These are phyloP conservation scores for Botrytis paeoniae DNA, from an alignment of 2,329 filamentous ascomycete species.

Conservation along the genomic window DNA sequence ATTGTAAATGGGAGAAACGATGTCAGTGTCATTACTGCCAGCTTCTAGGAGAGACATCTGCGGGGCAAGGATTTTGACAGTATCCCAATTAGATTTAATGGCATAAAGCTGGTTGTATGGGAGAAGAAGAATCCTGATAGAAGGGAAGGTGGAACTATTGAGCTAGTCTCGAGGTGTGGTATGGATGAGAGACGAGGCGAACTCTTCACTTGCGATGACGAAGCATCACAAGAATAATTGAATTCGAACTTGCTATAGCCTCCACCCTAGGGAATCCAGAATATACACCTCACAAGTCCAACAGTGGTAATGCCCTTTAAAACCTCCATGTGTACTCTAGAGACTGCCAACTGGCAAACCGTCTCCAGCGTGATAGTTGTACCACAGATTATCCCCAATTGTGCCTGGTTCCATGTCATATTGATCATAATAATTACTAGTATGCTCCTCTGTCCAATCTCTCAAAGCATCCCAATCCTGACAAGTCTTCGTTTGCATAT, in stretches of 20 bases:
- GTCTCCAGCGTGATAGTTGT: neutral
- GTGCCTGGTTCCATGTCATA: neutral
- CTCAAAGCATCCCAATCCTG: conserved; percentile 18
- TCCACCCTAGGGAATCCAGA: neutral
- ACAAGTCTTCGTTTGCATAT: conserved; percentile 11
- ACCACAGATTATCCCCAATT: neutral
- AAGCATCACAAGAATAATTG: neutral
- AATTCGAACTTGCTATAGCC: neutral
- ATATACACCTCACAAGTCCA: neutral
- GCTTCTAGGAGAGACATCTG: neutral
- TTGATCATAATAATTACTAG: conserved; percentile 1
- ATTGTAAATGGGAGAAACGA: neutral
- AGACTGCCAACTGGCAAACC: neutral
- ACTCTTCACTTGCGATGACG: neutral
- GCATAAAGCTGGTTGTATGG: neutral
- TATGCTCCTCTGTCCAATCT: conserved; percentile 12
- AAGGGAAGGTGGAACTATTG: neutral
- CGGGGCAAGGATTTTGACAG: neutral
- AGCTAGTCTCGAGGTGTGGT: neutral
- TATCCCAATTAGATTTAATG: neutral
- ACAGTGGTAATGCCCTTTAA: neutral
- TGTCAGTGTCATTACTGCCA: neutral
- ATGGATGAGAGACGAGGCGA: neutral
- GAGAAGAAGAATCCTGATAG: neutral
- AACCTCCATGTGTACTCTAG: neutral